phyloP scores from a whole-genome alignment of 805 yeast genomes.

The Monosporozyma siamensis region DNA sequence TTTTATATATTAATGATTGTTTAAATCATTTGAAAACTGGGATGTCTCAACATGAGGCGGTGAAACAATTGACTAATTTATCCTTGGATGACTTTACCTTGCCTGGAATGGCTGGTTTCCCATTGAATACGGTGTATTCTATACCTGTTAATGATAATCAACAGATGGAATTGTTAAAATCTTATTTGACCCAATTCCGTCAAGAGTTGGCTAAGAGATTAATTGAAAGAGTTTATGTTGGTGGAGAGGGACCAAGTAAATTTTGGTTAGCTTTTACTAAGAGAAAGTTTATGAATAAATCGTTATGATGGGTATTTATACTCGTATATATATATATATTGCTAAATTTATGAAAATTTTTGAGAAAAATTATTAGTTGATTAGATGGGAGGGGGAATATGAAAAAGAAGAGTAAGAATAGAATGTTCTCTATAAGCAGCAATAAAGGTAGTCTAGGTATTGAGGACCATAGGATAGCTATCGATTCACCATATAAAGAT shows the following conservation, averaged over 20 bases:
- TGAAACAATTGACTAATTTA: conserved; percentile 64
- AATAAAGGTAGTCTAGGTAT: conserved; percentile 6
- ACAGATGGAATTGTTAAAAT: conserved; percentile 71
- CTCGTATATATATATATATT: too few relatives aligned
- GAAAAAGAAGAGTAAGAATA: not conserved
- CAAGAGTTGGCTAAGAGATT: conserved; percentile 84
- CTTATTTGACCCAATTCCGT: conserved; percentile 84
- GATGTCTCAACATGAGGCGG: conserved; percentile 49
- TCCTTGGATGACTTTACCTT: conserved; percentile 80
- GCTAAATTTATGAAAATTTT: too few relatives aligned
- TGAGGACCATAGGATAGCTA: conserved; percentile 27
- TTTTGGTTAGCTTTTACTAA: conserved; percentile 94
- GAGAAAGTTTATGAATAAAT: conserved; percentile 90
- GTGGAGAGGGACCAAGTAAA: conserved; percentile 65
- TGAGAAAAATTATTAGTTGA: too few relatives aligned
- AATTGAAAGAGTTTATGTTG: conserved; percentile 60
- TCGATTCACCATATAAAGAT: conserved; percentile 40
- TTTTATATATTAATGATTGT: conserved; percentile 80
- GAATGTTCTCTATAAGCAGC: conserved; percentile 5
- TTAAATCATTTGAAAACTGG: conserved; percentile 48
- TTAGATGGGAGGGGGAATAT: too few relatives aligned
- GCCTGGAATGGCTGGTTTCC: conserved; percentile 95
- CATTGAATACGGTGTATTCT: conserved; percentile 66
- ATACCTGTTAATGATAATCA: conserved; percentile 61
- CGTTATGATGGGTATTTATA: conserved; percentile 16